phyloP scores from a whole-genome alignment of 2,329 filamentous ascomycete species.

The Hypoxylon sp. region DNA sequence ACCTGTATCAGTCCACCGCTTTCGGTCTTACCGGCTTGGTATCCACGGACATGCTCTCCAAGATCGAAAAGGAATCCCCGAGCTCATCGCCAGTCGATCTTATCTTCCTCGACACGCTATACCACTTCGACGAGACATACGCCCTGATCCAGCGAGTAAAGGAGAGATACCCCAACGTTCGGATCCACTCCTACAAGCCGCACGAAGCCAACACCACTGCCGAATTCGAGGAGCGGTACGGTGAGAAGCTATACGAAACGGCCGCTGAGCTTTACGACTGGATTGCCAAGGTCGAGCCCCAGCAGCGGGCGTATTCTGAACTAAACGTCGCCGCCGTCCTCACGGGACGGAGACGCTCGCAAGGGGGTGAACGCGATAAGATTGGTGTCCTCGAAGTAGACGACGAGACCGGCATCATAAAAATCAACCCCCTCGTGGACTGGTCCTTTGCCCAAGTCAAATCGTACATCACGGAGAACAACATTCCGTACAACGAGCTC shows the following conservation, averaged over 20 bases:
- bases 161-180: conserved; percentile 80
- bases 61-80: conserved; percentile 73
- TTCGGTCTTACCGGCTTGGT: conserved; percentile 85
- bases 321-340: conserved; percentile 90
- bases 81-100: conserved; percentile 70
- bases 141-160: conserved; percentile 79
- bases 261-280: conserved; percentile 95
- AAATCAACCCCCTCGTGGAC: conserved; percentile 96
- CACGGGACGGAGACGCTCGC: conserved; percentile 89
- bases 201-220: conserved; percentile 76
- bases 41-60: conserved; percentile 86
- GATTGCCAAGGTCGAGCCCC: conserved; percentile 96
- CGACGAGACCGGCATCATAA: conserved; percentile 87
- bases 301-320: conserved; percentile 88
- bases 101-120: conserved; percentile 86
- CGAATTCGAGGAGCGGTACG: conserved; percentile 86
- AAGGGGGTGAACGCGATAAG: conserved; percentile 91
- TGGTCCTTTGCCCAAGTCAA: conserved; percentile 94
- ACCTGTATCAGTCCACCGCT: conserved; percentile 87
- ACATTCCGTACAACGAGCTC: conserved; percentile 93
- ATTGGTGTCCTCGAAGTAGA: conserved; percentile 94
- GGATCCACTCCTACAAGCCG: conserved; percentile 91
- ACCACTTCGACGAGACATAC: conserved; percentile 84
- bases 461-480: conserved; percentile 84
- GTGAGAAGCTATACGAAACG: conserved; percentile 84